These are phyloP conservation scores for Niveomyces coronatus DNA, from an alignment of 2,329 filamentous ascomycete genomes.

Conservation along the genomic window DNA sequence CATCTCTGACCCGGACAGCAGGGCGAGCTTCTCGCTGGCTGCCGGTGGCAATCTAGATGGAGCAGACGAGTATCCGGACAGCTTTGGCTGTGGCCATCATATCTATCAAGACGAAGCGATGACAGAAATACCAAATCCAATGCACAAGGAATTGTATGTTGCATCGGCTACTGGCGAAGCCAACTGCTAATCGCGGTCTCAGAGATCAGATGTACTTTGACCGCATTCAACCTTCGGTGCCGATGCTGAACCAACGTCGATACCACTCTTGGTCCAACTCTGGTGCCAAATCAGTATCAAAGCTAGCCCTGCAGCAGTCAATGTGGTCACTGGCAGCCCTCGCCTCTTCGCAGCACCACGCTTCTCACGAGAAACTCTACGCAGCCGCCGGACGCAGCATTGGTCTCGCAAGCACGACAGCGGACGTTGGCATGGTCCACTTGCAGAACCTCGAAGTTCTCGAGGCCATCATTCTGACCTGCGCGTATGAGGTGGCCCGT, in stretches of 20 bases:
- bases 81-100: neutral
- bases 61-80: neutral
- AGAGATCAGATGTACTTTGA: constrained; percentile 16
- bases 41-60: neutral
- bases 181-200: neutral
- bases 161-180: neutral
- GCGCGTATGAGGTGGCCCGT: constrained; percentile 26
- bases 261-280: constrained; percentile 11
- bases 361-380: constrained; percentile 10
- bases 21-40: neutral
- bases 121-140: neutral
- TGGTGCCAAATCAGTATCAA: constrained; percentile 1
- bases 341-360: constrained; percentile 21
- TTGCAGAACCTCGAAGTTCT: constrained; percentile 18
- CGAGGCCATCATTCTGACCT: constrained; percentile 27
- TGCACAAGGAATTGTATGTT: constrained; percentile 11
- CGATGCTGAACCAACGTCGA: constrained; percentile 12
- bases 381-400: constrained; percentile 8
- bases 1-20: neutral
- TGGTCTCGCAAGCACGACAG: constrained; percentile 6
- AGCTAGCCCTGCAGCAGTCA: constrained; percentile 21
- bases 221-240: constrained; percentile 12
- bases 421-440: neutral
- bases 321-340: constrained; percentile 27
- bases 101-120: neutral